Percentiles rank a stretch among this genome's conserved stretches.
Evolutionary conservation across 495 filamentous ascomycete genomes (phyloP).

Genomic region (Parmelia sp.): DNA sequence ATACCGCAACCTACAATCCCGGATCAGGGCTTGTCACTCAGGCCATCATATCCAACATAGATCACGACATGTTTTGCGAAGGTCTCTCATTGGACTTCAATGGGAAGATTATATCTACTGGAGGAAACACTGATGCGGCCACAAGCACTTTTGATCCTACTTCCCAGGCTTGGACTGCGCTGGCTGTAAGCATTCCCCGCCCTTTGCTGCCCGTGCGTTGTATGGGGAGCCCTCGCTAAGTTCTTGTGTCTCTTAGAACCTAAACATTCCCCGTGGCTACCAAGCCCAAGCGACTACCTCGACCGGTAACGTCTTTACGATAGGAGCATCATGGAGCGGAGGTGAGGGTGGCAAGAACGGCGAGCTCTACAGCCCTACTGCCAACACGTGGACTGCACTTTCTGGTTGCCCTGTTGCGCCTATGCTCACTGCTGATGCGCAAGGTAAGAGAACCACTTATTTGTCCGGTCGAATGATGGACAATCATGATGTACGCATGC

Average conservation of each 20-base stretch:
- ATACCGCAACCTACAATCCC: slow-evolving; percentile 39
- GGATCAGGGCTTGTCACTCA: slow-evolving; percentile 29
- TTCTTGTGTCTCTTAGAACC: slow-evolving; percentile 15
- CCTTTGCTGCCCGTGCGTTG: too few relatives aligned
- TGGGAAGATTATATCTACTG: slow-evolving; percentile 47
- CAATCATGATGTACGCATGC: neutral
- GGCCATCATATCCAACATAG: slow-evolving; percentile 37
- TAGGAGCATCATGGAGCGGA: slow-evolving; percentile 54
- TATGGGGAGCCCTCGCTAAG: neutral
- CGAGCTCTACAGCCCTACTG: slow-evolving; percentile 44
- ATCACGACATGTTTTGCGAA: slow-evolving; percentile 59
- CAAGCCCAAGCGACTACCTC: slow-evolving; percentile 46
- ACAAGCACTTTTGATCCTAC: slow-evolving; percentile 40
- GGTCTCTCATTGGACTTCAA: slow-evolving; percentile 46
- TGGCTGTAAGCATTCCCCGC: slow-evolving; percentile 8
- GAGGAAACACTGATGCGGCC: slow-evolving; percentile 40
- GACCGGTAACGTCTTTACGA: slow-evolving; percentile 51
- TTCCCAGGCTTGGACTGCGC: slow-evolving; percentile 14
- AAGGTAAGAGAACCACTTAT: slow-evolving; percentile 11
- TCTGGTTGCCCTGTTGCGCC: slow-evolving; percentile 34
- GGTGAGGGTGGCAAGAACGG: slow-evolving; percentile 47
- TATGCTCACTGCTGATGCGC: slow-evolving; percentile 47
- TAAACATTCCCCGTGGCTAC: slow-evolving; percentile 51
- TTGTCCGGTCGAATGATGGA: neutral
- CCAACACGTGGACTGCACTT: slow-evolving; percentile 37